Evolutionary conservation across 495 filamentous ascomycete species (phyloP).

Genomic region (Penicillium bialowiezense): DNA sequence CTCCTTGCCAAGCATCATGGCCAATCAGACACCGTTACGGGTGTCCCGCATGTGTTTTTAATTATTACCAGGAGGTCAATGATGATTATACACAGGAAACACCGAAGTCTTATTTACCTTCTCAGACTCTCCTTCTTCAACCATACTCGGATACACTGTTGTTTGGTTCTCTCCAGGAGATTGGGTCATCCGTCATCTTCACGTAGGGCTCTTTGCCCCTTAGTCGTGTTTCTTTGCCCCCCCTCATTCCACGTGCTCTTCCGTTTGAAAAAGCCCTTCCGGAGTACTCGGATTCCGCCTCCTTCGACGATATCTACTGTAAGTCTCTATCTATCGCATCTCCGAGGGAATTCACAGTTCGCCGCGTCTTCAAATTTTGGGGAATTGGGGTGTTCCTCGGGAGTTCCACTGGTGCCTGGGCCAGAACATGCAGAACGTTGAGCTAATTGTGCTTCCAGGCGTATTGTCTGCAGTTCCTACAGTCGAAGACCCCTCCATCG

Average conservation of each 20-base stretch:
- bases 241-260: conserved; percentile 24
- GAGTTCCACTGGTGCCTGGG: conserved; percentile 1
- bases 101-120: conserved; percentile 8
- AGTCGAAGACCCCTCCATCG: not conserved
- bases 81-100: not conserved
- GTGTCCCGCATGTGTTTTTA: conserved; percentile 1
- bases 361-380: not conserved
- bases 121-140: conserved; percentile 8
- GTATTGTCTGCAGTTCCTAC: conserved; percentile 6
- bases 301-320: conserved; percentile 16
- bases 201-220: conserved; percentile 12
- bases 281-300: conserved; percentile 24
- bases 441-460: conserved; percentile 2
- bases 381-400: not conserved
- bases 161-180: conserved; percentile 1
- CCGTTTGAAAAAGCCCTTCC: conserved; percentile 14
- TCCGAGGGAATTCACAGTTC: not conserved
- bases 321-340: conserved; percentile 10
- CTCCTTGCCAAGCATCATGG: not conserved
- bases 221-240: conserved; percentile 8
- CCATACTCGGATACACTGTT: not conserved
- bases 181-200: conserved; percentile 7
- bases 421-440: conserved; percentile 6
- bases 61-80: conserved; percentile 22
- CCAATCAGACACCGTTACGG: not conserved